phyloP scores from a whole-genome alignment of 2,329 filamentous ascomycete species.

The Penicillium fuscoglaucum region DNA sequence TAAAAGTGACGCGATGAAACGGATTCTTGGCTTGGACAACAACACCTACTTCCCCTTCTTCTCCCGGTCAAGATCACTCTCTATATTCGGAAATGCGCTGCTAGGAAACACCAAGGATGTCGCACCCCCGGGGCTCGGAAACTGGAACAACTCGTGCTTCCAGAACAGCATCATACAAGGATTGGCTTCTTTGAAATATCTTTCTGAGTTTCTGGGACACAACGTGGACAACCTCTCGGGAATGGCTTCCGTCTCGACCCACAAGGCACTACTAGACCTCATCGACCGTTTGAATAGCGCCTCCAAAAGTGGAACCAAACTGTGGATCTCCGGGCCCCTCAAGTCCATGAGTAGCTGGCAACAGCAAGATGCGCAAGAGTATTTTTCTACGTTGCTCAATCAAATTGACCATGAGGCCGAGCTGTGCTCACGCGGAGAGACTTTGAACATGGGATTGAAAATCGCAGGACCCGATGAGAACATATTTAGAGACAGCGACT shows the following conservation, averaged over 20 bases:
- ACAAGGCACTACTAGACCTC: slow-evolving; percentile 61
- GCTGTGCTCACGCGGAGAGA: slow-evolving; percentile 49
- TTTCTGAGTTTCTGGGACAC: slow-evolving; percentile 65
- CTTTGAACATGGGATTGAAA: slow-evolving; percentile 47
- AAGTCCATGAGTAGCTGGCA: slow-evolving; percentile 95
- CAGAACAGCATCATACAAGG: slow-evolving; percentile 94
- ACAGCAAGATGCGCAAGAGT: slow-evolving; percentile 97
- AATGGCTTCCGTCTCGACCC: slow-evolving; percentile 48
- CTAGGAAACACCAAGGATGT: slow-evolving; percentile 36
- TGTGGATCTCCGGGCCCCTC: slow-evolving; percentile 79
- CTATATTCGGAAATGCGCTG: slow-evolving; percentile 52
- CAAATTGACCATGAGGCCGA: slow-evolving; percentile 76
- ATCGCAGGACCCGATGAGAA: slow-evolving; percentile 37
- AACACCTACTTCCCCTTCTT: slow-evolving; percentile 61
- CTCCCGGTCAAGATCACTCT: slow-evolving; percentile 56
- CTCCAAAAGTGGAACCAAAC: slow-evolving; percentile 68
- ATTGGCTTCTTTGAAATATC: slow-evolving; percentile 70
- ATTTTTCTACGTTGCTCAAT: slow-evolving; percentile 86
- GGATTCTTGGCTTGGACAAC: slow-evolving; percentile 62
- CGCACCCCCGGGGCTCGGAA: slow-evolving; percentile 68
- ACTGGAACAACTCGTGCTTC: slow-evolving; percentile 94
- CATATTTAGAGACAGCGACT: slow-evolving; percentile 28
- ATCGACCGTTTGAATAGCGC: slow-evolving; percentile 69
- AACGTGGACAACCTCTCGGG: slow-evolving; percentile 41
- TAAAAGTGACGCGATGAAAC: slow-evolving; percentile 66